A percentile compares a stretch with the other conserved stretches of the same genome.
These are phyloP conservation scores for Juglanconis oblonga DNA, from an alignment of 2,329 filamentous ascomycete species.

Conservation along the genomic window DNA sequence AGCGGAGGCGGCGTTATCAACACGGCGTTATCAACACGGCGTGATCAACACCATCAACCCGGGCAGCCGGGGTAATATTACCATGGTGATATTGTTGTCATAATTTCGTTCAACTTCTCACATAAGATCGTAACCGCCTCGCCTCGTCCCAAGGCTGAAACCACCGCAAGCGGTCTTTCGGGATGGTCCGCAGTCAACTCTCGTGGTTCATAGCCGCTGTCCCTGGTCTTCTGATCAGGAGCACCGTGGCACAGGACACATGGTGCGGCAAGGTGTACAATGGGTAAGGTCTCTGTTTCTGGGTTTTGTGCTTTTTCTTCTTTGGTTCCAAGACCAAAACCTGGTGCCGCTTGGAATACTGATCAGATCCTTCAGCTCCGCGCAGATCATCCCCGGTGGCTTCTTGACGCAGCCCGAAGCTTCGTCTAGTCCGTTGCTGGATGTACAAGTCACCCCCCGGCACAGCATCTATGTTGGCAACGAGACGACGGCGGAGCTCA, in stretches of 20 bases:
- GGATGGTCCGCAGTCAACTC: constrained; percentile 1
- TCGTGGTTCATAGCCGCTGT: constrained; percentile 6
- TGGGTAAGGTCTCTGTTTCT: constrained; percentile 26
- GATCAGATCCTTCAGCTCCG: background rate
- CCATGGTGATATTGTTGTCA: no score
- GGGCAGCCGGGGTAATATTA: no score
- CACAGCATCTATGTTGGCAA: constrained; percentile 44
- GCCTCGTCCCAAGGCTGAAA: no score
- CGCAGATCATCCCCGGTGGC: constrained; percentile 13
- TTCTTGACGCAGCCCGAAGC: constrained; percentile 3
- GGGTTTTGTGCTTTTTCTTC: background rate
- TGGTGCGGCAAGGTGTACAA: constrained; percentile 49
- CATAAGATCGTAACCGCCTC: no score
- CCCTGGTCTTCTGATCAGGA: background rate
- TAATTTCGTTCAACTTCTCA: no score
- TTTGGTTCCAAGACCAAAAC: background rate
- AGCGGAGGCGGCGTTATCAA: no score
- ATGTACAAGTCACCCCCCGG: constrained; percentile 43
- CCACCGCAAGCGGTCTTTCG: background rate
- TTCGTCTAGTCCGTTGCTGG: constrained; percentile 29
- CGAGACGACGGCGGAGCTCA: constrained; percentile 38
- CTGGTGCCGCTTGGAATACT: no score
- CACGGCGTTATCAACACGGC: no score
- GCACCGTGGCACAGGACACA: constrained; percentile 7
- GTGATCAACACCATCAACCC: no score